Conservation (phyloP, 2,329 filamentous ascomycete genomes). For the Cytospora mali region DNA sequence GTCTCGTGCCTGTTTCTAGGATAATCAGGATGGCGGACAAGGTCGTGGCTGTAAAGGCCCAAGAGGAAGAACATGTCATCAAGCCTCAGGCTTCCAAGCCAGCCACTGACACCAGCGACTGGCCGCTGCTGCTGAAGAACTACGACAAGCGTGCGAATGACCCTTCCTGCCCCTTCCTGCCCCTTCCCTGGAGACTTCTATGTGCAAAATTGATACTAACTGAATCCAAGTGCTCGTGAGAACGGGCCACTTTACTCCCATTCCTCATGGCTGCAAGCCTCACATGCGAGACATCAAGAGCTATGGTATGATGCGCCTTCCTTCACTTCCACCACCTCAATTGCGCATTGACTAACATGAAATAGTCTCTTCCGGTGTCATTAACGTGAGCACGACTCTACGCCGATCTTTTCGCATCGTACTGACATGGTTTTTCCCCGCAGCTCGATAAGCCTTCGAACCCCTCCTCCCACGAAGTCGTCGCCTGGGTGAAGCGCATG, state of each 20-base stretch:
- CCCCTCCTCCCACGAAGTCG: constrained; percentile 96
- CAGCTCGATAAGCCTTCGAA: constrained; percentile 84
- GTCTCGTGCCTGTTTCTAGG: constrained; percentile 23
- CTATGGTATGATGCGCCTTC: constrained; percentile 52
- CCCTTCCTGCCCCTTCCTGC: constrained; percentile 20
- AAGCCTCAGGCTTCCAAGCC: constrained; percentile 86
- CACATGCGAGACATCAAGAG: constrained; percentile 94
- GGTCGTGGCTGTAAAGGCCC: constrained; percentile 47
- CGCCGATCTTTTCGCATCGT: not conserved
- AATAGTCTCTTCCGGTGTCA: constrained; percentile 85
- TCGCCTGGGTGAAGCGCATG: constrained; percentile 99
- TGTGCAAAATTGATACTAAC: constrained; percentile 33
- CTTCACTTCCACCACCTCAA: not conserved
- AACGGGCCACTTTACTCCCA: constrained; percentile 95
- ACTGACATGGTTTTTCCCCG: constrained; percentile 8
- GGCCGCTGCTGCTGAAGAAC: constrained; percentile 94
- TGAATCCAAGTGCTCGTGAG: constrained; percentile 74
- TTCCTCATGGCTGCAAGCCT: constrained; percentile 88
- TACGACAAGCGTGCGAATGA: constrained; percentile 79
- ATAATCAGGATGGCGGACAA: constrained; percentile 47
- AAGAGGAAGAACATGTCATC: constrained; percentile 79
- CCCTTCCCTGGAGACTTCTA: constrained; percentile 3
- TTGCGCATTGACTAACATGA: constrained; percentile 7
- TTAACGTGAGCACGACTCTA: constrained; percentile 68
- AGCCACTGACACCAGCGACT: constrained; percentile 80